Evolutionary conservation across 78 protist genomes (phyloP).

Genomic region (Salpingoeca rosetta): DNA sequence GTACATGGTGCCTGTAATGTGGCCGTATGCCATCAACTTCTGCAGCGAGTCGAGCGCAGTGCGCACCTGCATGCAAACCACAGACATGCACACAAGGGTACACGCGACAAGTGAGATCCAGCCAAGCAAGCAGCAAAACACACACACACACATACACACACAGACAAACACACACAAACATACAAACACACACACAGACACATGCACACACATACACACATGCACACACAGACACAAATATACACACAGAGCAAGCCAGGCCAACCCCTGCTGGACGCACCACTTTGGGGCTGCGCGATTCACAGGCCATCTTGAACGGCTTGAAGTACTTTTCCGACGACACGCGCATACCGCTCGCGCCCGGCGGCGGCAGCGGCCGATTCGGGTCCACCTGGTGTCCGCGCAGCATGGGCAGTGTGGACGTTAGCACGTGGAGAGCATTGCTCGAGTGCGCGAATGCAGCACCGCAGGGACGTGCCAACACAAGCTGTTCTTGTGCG

Average conservation of each 20-base stretch:
- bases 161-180: too few species aligned
- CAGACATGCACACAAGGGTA: not conserved
- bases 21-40: slow-evolving; percentile 37
- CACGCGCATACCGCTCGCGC: not conserved
- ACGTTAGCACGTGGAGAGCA: not conserved
- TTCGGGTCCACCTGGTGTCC: not conserved
- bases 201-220: not conserved
- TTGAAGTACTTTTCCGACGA: not conserved
- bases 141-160: too few species aligned
- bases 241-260: not conserved
- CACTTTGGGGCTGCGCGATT: not conserved
- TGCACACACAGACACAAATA: not conserved
- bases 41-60: not conserved
- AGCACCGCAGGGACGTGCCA: not conserved
- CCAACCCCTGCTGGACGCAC: not conserved
- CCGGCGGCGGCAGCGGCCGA: not conserved
- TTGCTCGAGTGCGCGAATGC: not conserved
- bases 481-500: not conserved
- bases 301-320: slow-evolving; percentile 16
- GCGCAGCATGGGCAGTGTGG: not conserved
- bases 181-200: too few species aligned
- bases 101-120: not conserved
- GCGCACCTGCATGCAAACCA: not conserved
- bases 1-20: not conserved
- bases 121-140: not conserved